Evolutionary conservation across 116 monocot species (phyloP).

Genomic region (Trichopus zeylanicus): DNA sequence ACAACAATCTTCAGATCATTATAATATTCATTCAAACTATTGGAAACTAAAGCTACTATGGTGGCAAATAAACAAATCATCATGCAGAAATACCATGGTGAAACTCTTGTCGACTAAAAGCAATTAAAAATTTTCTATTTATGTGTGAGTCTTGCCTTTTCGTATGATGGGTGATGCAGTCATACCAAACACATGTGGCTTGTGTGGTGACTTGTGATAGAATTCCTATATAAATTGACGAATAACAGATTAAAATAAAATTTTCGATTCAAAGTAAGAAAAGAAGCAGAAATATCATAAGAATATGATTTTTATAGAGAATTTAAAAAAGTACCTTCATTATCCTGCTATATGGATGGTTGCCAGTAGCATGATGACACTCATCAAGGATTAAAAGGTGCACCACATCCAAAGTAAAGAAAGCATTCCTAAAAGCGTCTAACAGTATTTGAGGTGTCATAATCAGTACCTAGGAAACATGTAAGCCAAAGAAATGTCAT

Average conservation of each 20-base stretch:
- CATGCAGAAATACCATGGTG: background rate
- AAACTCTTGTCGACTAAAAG: background rate
- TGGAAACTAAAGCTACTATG: too few relatives aligned
- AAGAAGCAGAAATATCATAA: background rate
- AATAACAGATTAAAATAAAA: background rate
- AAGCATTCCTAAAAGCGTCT: constrained; percentile 76
- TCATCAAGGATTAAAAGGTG: constrained; percentile 79
- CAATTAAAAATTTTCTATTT: background rate
- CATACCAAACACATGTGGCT: constrained; percentile 83
- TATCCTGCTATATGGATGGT: constrained; percentile 77
- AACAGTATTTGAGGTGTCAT: constrained; percentile 94
- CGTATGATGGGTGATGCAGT: constrained; percentile 77
- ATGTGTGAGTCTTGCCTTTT: constrained; percentile 54
- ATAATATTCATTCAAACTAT: too few relatives aligned
- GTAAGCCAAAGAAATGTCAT: background rate
- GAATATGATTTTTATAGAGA: background rate
- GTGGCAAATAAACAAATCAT: background rate
- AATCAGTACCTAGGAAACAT: constrained; percentile 58
- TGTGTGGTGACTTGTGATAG: constrained; percentile 47
- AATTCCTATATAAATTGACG: constrained; percentile 53
- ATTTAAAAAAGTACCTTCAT: constrained; percentile 55
- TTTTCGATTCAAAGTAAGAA: background rate
- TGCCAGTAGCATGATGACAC: constrained; percentile 79
- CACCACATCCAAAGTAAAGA: constrained; percentile 44
- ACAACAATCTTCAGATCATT: too few relatives aligned